A percentile compares a stretch with the other conserved stretches of the same genome.
phyloP scores from a whole-genome alignment of 2,329 filamentous ascomycete genomes.

The Talaromyces sp. region DNA sequence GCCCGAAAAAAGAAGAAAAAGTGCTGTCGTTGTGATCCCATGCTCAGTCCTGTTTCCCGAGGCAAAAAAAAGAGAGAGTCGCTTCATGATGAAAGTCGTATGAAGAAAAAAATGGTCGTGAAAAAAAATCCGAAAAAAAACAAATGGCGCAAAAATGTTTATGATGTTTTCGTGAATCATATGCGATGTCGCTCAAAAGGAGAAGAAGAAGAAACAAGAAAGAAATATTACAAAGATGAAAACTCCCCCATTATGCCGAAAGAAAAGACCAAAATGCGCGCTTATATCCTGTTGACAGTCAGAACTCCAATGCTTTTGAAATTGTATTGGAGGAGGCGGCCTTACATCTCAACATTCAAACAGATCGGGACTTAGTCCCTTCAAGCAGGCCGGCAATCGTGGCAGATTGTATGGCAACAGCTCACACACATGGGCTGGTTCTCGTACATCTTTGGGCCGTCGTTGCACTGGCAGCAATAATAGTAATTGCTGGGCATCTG shows the following conservation, averaged over 20 bases:
- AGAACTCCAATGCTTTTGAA: neutral
- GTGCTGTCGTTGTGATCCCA: neutral
- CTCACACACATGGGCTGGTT: constrained; percentile 26
- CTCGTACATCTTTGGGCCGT: constrained; percentile 35
- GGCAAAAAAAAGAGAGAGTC: neutral
- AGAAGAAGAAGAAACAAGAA: neutral
- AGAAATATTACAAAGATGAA: neutral
- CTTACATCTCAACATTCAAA: neutral
- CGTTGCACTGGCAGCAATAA: constrained; percentile 34
- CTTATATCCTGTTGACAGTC: neutral
- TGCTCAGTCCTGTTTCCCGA: neutral
- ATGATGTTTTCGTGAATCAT: neutral
- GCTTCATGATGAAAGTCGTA: neutral
- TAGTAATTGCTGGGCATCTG: constrained; percentile 23
- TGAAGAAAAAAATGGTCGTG: neutral
- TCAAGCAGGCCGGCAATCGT: constrained; percentile 20
- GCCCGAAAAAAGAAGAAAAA: neutral
- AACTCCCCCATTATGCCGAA: neutral
- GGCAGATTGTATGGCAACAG: constrained; percentile 29
- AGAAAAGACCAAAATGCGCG: neutral
- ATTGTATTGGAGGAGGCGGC: neutral
- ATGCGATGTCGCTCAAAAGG: neutral
- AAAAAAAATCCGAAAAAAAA: neutral
- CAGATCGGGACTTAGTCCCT: neutral
- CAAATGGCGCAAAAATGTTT: neutral